phyloP scores from a whole-genome alignment of 2,329 filamentous ascomycete species.

The Rhinocladiella mackenziei region DNA sequence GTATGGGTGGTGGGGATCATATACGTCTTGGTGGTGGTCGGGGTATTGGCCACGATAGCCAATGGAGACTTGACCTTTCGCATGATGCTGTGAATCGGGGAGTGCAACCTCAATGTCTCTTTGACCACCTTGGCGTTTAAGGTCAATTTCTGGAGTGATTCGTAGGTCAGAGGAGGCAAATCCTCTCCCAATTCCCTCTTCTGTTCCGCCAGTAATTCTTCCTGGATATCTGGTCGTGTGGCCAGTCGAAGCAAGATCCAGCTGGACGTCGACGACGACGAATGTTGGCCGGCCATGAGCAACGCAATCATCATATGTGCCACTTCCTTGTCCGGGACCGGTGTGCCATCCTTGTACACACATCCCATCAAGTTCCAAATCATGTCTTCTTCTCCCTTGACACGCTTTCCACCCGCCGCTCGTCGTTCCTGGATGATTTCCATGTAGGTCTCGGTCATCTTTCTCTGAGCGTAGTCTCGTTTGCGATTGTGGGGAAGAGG shows the following conservation, averaged over 20 bases:
- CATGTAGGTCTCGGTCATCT: conserved; percentile 67
- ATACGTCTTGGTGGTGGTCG: conserved; percentile 61
- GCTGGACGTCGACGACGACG: conserved; percentile 69
- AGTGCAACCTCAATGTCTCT: conserved; percentile 68
- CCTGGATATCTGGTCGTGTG: conserved; percentile 62
- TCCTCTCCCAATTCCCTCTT: conserved; percentile 51
- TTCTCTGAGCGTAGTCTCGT: conserved; percentile 65
- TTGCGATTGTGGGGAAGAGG: conserved; percentile 72
- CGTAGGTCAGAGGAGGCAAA: conserved; percentile 56
- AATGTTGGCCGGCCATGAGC: conserved; percentile 80
- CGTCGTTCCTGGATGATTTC: conserved; percentile 65
- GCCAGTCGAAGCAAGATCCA: conserved; percentile 76
- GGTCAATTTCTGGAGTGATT: conserved; percentile 57
- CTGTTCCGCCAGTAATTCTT: conserved; percentile 68
- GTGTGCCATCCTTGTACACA: conserved; percentile 68
- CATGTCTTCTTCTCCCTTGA: conserved; percentile 60
- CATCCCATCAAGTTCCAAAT: conserved; percentile 75
- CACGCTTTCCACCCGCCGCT: conserved; percentile 39
- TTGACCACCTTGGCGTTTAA: conserved; percentile 63
- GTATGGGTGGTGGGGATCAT: conserved; percentile 75
- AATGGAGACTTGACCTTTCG: conserved; percentile 67
- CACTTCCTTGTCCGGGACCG: conserved; percentile 69
- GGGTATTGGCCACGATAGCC: conserved; percentile 57
- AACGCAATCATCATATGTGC: conserved; percentile 84
- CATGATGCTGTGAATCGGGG: conserved; percentile 69